phyloP scores from a whole-genome alignment of 2,329 filamentous ascomycete genomes.

The Apiospora hydei region DNA sequence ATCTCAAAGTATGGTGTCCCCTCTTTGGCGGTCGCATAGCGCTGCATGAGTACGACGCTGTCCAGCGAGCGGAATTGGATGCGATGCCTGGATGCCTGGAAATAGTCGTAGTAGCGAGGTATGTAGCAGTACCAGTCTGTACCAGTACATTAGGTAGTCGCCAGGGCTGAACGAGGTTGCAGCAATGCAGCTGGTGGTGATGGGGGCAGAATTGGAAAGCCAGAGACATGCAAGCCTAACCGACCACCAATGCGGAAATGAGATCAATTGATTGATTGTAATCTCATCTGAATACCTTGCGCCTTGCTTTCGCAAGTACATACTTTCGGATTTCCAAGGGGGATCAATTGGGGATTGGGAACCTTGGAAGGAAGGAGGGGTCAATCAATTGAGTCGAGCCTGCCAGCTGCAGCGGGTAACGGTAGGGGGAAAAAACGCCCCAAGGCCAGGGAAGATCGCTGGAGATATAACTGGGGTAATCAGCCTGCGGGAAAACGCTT shows the following conservation, averaged over 20 bases:
- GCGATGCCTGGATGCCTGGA: not conserved
- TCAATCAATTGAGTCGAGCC: too few relatives aligned
- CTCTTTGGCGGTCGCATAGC: slow-evolving; percentile 1
- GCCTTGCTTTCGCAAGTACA: not conserved
- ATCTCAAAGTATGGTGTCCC: not conserved
- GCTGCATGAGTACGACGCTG: not conserved
- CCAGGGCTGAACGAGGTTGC: not conserved
- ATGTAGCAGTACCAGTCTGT: slow-evolving; percentile 13
- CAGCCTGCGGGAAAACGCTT: slow-evolving; percentile 25
- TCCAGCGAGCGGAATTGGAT: not conserved
- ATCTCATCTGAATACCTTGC: not conserved
- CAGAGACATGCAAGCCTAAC: not conserved
- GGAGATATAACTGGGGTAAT: slow-evolving; percentile 23
- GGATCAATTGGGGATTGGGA: not conserved
- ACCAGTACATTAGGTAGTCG: not conserved
- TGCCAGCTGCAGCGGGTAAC: too few relatives aligned
- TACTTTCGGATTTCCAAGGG: slow-evolving; percentile 21
- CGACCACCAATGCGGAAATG: not conserved
- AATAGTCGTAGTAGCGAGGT: too few relatives aligned
- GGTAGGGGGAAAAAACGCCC: not conserved
- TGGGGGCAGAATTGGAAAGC: not conserved
- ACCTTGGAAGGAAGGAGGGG: not conserved
- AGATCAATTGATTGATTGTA: not conserved
- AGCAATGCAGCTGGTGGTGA: not conserved
- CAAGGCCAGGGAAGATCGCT: slow-evolving; percentile 24